Evolutionary conservation across 345 rosid genomes (phyloP).

Genomic region (Geranium rotundifolium): DNA sequence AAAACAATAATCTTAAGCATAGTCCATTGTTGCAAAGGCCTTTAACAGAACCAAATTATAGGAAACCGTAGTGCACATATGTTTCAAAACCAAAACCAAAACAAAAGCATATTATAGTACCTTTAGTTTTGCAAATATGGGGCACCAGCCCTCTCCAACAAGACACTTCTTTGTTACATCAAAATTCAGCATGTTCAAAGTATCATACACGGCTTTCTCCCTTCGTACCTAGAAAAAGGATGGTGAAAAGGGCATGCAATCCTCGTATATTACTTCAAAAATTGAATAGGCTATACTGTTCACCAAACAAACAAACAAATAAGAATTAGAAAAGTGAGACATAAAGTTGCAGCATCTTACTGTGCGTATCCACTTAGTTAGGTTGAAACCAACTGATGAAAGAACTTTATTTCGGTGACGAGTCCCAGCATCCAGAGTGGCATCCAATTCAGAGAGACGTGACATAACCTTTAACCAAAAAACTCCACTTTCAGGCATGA

Average conservation of each 20-base stretch:
- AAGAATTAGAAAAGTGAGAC: too few relatives aligned
- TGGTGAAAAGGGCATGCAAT: neutral
- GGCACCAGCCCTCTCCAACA: conserved; percentile 99
- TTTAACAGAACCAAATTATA: too few relatives aligned
- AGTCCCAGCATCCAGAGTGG: conserved; percentile 80
- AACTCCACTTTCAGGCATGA: conserved; percentile 9
- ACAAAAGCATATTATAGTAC: conserved; percentile 21
- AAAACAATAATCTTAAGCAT: too few relatives aligned
- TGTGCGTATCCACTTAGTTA: conserved; percentile 70
- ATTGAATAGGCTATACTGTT: too few relatives aligned
- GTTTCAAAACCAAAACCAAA: neutral
- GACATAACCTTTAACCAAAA: conserved; percentile 53
- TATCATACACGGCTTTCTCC: conserved; percentile 85
- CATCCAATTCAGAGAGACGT: conserved; percentile 86
- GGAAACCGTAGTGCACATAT: neutral
- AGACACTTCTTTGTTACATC: conserved; percentile 97
- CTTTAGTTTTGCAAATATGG: conserved; percentile 76
- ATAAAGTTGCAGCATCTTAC: conserved; percentile 22
- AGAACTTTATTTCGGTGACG: conserved; percentile 71
- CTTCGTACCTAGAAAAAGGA: conserved; percentile 56
- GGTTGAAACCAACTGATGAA: conserved; percentile 51
- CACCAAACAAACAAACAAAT: too few relatives aligned
- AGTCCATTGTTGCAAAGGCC: too few relatives aligned
- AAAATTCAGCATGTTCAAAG: conserved; percentile 85
- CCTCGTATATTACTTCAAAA: too few relatives aligned